phyloP scores from a whole-genome alignment of 163 green algal genomes.

The Scenedesmus sp. region DNA sequence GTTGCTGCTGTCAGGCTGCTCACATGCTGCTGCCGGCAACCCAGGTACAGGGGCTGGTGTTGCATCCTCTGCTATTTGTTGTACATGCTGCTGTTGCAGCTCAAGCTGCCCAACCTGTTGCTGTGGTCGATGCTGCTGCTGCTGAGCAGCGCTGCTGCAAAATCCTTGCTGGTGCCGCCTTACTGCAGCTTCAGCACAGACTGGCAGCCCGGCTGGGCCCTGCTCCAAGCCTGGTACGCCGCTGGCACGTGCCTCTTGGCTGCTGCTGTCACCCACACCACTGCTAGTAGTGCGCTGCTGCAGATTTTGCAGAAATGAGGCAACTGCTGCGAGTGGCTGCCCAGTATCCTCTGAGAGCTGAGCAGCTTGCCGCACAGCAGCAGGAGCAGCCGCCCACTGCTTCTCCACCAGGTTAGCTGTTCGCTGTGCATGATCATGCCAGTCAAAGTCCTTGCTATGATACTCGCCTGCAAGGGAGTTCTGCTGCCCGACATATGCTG shows the following conservation, averaged over 20 bases:
- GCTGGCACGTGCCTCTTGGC: neutral
- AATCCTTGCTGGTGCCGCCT: neutral
- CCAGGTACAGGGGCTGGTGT: neutral
- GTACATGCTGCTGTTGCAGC: neutral
- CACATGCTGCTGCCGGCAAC: conserved; percentile 20
- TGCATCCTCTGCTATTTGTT: conserved; percentile 11
- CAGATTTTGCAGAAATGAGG: neutral
- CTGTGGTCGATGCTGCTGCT: neutral
- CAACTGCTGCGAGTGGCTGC: conserved; percentile 3
- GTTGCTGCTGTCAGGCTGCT: neutral
- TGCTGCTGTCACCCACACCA: neutral
- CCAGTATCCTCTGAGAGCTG: neutral
- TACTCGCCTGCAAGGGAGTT: conserved; percentile 39
- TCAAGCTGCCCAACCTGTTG: neutral
- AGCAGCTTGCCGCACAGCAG: conserved; percentile 11
- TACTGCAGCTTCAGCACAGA: neutral
- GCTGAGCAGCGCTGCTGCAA: neutral
- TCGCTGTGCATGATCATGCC: conserved; percentile 14
- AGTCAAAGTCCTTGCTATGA: conserved; percentile 39
- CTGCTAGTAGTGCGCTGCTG: neutral
- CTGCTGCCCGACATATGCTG: conserved; percentile 42
- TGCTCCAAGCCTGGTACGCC: neutral
- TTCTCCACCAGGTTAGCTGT: conserved; percentile 6
- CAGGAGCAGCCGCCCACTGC: conserved; percentile 43
- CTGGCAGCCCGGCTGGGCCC: neutral